Percentiles rank a stretch among this genome's conserved stretches.
These are phyloP conservation scores for Stereocaulon alpinum DNA, from an alignment of 495 filamentous ascomycete species.

Conservation along the genomic window DNA sequence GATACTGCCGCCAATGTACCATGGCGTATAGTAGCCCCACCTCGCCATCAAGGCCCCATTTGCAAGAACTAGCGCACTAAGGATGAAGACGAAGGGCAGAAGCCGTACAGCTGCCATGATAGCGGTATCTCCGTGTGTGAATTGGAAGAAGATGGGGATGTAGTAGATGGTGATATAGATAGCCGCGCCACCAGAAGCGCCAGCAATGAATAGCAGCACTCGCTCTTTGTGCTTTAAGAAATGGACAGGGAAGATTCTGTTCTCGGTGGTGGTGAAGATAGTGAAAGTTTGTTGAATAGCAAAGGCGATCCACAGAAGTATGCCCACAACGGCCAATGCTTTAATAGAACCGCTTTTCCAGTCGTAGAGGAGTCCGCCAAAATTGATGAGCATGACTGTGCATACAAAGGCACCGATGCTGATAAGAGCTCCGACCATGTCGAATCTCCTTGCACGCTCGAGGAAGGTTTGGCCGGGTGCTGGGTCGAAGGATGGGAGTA, in stretches of 20 bases:
- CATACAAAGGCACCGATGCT: constrained; percentile 21
- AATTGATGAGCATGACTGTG: constrained; percentile 27
- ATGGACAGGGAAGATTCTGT: constrained; percentile 44
- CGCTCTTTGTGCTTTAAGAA: constrained; percentile 31
- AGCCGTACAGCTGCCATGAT: constrained; percentile 42
- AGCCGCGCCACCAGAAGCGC: constrained; percentile 18
- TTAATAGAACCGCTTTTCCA: constrained; percentile 26
- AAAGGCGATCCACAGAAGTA: constrained; percentile 21
- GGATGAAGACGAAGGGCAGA: constrained; percentile 45
- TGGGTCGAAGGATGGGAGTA: constrained; percentile 40
- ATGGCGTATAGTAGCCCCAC: constrained; percentile 45
- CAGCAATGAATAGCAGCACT: constrained; percentile 36
- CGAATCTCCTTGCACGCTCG: constrained; percentile 31
- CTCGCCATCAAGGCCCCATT: constrained; percentile 42
- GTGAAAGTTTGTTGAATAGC: constrained; percentile 38
- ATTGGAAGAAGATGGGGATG: constrained; percentile 46
- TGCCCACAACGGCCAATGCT: constrained; percentile 21
- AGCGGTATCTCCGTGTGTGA: constrained; percentile 37
- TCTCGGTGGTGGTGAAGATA: constrained; percentile 35
- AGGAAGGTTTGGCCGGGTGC: constrained; percentile 27
- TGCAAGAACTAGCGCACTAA: constrained; percentile 36
- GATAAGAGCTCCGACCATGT: constrained; percentile 27
- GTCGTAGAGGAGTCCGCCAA: constrained; percentile 27
- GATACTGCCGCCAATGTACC: constrained; percentile 32
- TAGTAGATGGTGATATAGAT: constrained; percentile 20